Base-by-base conservation (phyloP, 768 basidiomycete species). In the Lentinula sp. region DNA sequence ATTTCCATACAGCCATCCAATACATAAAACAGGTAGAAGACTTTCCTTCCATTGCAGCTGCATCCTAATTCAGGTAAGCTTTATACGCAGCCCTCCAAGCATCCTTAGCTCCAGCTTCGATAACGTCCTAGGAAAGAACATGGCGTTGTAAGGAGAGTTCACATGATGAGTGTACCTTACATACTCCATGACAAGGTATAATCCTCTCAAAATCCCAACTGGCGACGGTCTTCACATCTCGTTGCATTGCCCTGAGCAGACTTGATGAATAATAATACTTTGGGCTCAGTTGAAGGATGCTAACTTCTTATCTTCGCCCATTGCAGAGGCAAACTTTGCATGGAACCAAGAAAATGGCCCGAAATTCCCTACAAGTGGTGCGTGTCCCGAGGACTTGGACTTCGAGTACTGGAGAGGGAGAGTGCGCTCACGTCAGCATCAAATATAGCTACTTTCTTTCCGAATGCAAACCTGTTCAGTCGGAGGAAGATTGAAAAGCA, bases 401-500 rank as follows among this genome's bases (percentile, higher is more conserved):
- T 78, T 79, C 4, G 78, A 78, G 62, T 79, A 80, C 76, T 80
- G 41, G 15, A 52, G 32, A 28, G 2, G 10, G 4, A 20, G 18
- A 20, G 28, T 2, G 28, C 3, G 28, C 28, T 42, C 16, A 23
- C 10, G 6, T 28, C 33, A 20, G 16, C 8, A 32, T 39, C 16
- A 32, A 13, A 33, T 18, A 35, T 6, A 12, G 28, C 28, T 28
- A 28, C 28, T 28, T 28, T 49, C 23, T 3, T 9, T 23, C 7
- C 3, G 16, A n/a, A 35, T 35, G 56, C 60, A 13, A 60, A 85
- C 85, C 74, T 94, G 92, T 72, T 95, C 93, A 2, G 70, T 85
- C 4, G 83, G 76, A 0, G 93, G 91, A 12, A 95, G 76, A 74
- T 95, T 95, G 76, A 93, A 83, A 2, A 95, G 71, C 48, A 95